Percentiles rank a stretch among this genome's conserved stretches.
Evolutionary conservation across 306 rosid genomes (phyloP).

Genomic region (Comarum palustre): DNA sequence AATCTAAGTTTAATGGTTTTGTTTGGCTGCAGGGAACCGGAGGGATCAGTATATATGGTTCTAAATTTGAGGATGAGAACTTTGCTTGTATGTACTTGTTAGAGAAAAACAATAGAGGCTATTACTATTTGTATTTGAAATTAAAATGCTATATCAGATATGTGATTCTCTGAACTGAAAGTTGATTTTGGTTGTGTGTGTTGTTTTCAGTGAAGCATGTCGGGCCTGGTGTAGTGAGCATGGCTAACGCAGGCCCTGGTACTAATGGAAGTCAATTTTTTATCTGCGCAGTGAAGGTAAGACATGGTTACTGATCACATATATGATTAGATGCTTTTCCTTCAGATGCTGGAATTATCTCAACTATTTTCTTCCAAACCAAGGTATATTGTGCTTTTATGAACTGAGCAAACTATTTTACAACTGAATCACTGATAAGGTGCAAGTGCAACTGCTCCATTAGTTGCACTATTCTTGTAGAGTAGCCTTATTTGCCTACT

Average conservation of each 20-base stretch:
- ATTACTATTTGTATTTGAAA: too few species aligned
- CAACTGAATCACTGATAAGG: not conserved
- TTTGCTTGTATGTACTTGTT: constrained; percentile 54
- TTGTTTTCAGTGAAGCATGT: constrained; percentile 78
- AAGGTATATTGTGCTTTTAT: not conserved
- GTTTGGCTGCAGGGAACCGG: constrained; percentile 84
- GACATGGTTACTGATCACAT: constrained; percentile 20
- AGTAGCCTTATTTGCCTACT: not conserved
- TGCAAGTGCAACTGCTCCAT: constrained; percentile 1
- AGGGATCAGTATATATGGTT: constrained; percentile 81
- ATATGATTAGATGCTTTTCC: not conserved
- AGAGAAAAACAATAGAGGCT: not conserved
- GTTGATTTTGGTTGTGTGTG: not conserved
- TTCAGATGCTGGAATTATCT: not conserved
- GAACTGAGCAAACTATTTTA: not conserved
- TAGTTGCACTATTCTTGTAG: not conserved
- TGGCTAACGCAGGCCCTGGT: constrained; percentile 93
- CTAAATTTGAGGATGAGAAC: constrained; percentile 71
- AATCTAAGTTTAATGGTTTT: constrained; percentile 4
- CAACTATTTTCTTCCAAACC: not conserved
- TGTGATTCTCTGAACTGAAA: constrained; percentile 2
- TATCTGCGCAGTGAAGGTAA: constrained; percentile 81
- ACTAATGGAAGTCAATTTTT: constrained; percentile 93
- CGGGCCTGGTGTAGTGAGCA: constrained; percentile 93
- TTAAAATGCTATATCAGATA: not conserved